Evolutionary conservation across 2,329 filamentous ascomycete species (phyloP).

Genomic region (Pseudogymnoascus sp.): DNA sequence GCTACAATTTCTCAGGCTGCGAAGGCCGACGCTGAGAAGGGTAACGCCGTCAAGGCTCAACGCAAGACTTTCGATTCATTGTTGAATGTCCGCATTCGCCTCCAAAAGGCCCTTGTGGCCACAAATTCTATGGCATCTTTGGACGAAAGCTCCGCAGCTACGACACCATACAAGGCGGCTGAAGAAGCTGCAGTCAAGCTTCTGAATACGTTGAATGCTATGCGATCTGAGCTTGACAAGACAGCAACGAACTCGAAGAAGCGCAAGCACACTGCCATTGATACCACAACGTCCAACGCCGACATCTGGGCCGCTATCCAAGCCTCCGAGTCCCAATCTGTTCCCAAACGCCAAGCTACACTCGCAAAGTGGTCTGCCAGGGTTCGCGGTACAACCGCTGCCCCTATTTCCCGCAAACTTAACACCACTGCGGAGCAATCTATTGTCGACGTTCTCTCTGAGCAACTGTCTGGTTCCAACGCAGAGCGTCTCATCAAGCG

Average conservation of each 20-base stretch:
- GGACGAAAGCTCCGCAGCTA: conserved; percentile 33
- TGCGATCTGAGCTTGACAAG: conserved; percentile 53
- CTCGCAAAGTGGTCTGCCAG: conserved; percentile 89
- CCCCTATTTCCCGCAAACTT: conserved; percentile 50
- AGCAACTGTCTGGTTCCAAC: conserved; percentile 51
- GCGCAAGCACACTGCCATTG: conserved; percentile 45
- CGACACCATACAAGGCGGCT: conserved; percentile 60
- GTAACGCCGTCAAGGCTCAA: conserved; percentile 77
- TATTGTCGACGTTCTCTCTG: conserved; percentile 59
- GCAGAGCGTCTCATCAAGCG: conserved; percentile 61
- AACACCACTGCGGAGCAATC: conserved; percentile 46
- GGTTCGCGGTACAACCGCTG: conserved; percentile 53
- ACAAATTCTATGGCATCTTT: conserved; percentile 62
- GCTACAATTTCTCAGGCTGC: conserved; percentile 54
- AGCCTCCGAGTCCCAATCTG: conserved; percentile 51
- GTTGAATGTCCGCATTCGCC: conserved; percentile 80
- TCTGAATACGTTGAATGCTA: conserved; percentile 69
- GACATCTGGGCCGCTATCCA: conserved; percentile 68
- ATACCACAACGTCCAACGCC: conserved; percentile 49
- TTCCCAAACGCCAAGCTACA: conserved; percentile 57
- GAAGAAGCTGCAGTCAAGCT: conserved; percentile 80
- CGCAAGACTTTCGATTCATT: conserved; percentile 79
- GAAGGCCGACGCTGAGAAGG: conserved; percentile 75
- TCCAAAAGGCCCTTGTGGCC: conserved; percentile 83
- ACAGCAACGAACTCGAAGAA: conserved; percentile 47